phyloP scores from a whole-genome alignment of 2,329 filamentous ascomycete genomes.

The Cytospora chrysosperma region DNA sequence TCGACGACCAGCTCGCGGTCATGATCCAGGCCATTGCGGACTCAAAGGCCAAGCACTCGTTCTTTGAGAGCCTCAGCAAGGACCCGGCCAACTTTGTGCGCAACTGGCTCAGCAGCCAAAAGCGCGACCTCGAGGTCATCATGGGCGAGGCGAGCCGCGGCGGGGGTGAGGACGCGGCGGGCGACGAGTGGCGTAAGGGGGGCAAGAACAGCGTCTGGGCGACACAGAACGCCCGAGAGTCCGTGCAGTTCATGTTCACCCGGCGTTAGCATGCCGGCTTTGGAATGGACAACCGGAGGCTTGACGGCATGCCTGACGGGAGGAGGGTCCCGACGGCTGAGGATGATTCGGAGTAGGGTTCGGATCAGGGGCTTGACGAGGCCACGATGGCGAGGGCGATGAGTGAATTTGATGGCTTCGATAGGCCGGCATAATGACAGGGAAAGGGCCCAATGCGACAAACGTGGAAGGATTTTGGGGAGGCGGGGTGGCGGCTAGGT shows the following conservation, averaged over 20 bases:
- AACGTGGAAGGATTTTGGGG: no score
- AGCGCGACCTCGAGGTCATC: slow-evolving; percentile 84
- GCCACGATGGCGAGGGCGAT: no score
- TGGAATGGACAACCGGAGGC: slow-evolving; percentile 36
- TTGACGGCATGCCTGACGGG: neutral
- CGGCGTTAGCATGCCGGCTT: slow-evolving; percentile 9
- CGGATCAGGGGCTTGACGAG: no score
- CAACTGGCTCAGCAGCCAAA: slow-evolving; percentile 88
- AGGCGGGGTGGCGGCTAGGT: no score
- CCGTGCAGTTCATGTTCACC: slow-evolving; percentile 57
- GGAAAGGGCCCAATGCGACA: no score
- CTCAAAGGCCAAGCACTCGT: slow-evolving; percentile 86
- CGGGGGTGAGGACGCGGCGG: slow-evolving; percentile 53
- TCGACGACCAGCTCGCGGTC: slow-evolving; percentile 84
- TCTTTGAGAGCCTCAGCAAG: slow-evolving; percentile 74
- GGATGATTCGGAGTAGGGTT: neutral
- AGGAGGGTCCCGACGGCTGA: no score
- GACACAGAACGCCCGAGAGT: slow-evolving; percentile 60
- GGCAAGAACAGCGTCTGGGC: slow-evolving; percentile 56
- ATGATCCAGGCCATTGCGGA: slow-evolving; percentile 80
- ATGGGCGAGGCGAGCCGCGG: slow-evolving; percentile 75
- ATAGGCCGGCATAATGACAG: no score
- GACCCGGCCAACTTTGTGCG: slow-evolving; percentile 83
- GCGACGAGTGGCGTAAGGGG: slow-evolving; percentile 68
- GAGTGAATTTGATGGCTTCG: no score